Base-by-base conservation (phyloP, 2,329 filamentous ascomycete genomes). In the Ophioceras dolichostomum region DNA sequence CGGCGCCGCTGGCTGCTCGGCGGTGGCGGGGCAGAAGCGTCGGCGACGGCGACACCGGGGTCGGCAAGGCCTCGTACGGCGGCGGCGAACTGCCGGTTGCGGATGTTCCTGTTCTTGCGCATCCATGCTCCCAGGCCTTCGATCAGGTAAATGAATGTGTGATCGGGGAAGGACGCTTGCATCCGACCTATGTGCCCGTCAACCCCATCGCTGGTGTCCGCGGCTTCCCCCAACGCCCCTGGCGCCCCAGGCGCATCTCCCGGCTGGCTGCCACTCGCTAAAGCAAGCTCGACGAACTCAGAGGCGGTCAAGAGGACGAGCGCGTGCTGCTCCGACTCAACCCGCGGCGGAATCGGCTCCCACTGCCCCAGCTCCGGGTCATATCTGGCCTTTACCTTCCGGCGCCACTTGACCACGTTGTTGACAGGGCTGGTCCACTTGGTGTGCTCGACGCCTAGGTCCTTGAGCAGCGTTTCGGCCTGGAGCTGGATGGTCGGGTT, bases 121-220 rank as follows among this genome's bases (percentile, higher is more conserved):
- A 78, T 72, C 74, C 79, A 84, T 0, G 64, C 47, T 0, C 54
- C 61, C 1, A 88, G 60, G 0, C 83, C 83, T 48, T 89, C 79
- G 16, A 91, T 70, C 1, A 89, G 58, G 47, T 85, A 86, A 29
- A 89, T 71, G 10, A 77, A 54, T 29, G 67, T 68, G 45, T 68
- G 64, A 1, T 50, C 49, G 0, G 67, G 59, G 48, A 79, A 79
- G 34, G 64, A 59, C 0, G 50, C 58, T 49, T 69, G 70, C 46
- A 84, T 64, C 9, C 54, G 61, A 1, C 61, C 49, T 18, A 83
- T 64, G 53, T 87, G 74, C 2, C 66, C 46, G 39, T 79, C 65
- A 3, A 91, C 54, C 2, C 21, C 32, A 21, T 34, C 32, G 10
- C 7, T 22, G 17, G 19, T 24, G 4, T 16, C 12, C 3, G 14